Base-by-base conservation (phyloP, 202 grass and related monocot genomes). In the Digitaria exilis region DNA sequence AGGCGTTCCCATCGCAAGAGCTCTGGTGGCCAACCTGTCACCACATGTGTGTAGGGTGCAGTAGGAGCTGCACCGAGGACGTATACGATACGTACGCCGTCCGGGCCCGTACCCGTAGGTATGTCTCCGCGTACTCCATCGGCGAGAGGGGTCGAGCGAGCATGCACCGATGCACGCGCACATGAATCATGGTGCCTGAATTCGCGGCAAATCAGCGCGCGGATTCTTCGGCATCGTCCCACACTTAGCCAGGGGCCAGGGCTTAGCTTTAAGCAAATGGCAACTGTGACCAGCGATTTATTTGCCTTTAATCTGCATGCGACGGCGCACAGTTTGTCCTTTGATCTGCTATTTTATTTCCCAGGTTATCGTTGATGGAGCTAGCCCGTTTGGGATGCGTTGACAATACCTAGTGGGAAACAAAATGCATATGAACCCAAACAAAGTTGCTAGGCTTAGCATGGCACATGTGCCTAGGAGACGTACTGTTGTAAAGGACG, bases 401-500 rank as follows among this genome's bases (percentile, higher is more conserved):
- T 76, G 73, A 59, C 73, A 58, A 32, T 18, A 26, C n/a, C 51
- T 58, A 75, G 52, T 42, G 32, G 73, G 52, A 56, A n/a, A 42
- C 9, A 75, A 42, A 26, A 32, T 18, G 42, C 11, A 3, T 15
- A 25, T 19, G 19, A 76, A 12, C 5, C 37, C 52, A 12, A 77
- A 19, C 4, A 56, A 75, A 3, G 37, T 39, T 39, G 37, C 37
- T 39, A 39, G 37, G 37, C 37, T 18, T 41, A 54, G 48, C 8
- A 42, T 42, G 35, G 32, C 37, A 58, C 52, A 26, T 39, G 55
- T 61, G 13, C 41, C 39, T 46, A 46, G 26, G 31, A 48, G 28
- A 22, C n/a, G n/a, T n/a, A n/a, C 42, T 78, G 75, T 22, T 78
- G 41, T 15, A 64, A 48, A 78, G 29, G 75, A 34, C 58, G 62